Evolutionary conservation across 768 basidiomycete species (phyloP).

Genomic region (Stropharia rugosoannulata): DNA sequence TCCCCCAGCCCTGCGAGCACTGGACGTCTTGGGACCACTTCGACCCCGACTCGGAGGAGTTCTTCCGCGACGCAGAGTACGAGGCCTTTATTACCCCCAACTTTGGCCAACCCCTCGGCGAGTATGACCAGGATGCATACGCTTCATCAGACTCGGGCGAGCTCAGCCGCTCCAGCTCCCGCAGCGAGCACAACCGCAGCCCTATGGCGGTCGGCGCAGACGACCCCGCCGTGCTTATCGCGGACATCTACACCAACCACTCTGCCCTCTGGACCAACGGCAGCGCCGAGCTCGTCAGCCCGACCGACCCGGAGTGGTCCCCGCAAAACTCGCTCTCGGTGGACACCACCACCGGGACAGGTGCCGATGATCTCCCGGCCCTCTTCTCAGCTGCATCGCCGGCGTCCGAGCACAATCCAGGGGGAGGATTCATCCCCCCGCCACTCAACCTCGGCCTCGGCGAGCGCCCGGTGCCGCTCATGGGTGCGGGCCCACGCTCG

Average conservation of each 20-base stretch:
- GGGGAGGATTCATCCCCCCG: conserved; percentile 19
- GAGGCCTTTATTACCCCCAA: conserved; percentile 62
- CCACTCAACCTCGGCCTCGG: conserved; percentile 10
- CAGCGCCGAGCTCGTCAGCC: neutral
- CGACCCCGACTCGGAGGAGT: conserved; percentile 82
- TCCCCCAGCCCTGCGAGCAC: conserved; percentile 41
- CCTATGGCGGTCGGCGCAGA: conserved; percentile 47
- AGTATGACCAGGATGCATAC: neutral
- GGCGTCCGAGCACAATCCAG: neutral
- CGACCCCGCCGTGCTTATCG: conserved; percentile 38
- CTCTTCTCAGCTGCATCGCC: neutral
- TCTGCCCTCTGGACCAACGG: conserved; percentile 20
- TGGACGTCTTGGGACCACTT: conserved; percentile 70
- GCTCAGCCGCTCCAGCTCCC: conserved; percentile 21
- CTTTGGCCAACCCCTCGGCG: conserved; percentile 17
- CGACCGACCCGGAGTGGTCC: conserved; percentile 10
- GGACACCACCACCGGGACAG: neutral
- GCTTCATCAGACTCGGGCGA: conserved; percentile 40
- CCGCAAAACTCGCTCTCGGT: neutral
- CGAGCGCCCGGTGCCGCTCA: conserved; percentile 3
- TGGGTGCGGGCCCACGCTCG: neutral
- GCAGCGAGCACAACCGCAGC: conserved; percentile 20
- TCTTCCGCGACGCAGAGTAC: conserved; percentile 60
- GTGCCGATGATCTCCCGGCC: neutral
- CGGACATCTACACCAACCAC: conserved; percentile 30